Evolutionary conservation across 768 basidiomycete species (phyloP).

Genomic region (Amanita pseudoporphyria): DNA sequence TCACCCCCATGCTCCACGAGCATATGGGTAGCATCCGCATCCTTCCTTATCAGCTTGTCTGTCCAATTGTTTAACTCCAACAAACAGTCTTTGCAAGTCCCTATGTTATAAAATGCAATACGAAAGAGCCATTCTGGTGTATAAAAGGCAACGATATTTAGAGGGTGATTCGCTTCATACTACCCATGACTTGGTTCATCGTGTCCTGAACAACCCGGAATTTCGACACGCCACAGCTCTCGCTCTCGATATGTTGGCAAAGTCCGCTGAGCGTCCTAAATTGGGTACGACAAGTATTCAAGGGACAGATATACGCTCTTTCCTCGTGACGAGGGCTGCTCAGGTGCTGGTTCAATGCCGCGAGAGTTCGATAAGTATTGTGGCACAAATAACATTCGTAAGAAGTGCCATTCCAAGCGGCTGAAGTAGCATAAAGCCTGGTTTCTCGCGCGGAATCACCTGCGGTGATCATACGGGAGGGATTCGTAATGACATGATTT

Average conservation of each 20-base stretch:
- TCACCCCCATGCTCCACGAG: too few relatives aligned
- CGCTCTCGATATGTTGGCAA: slow-evolving; percentile 59
- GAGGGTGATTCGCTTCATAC: slow-evolving; percentile 16
- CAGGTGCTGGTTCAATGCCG: slow-evolving; percentile 50
- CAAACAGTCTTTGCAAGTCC: too few relatives aligned
- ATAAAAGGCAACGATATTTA: background rate
- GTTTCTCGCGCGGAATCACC: slow-evolving; percentile 10
- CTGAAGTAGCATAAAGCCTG: slow-evolving; percentile 18
- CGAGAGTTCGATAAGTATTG: slow-evolving; percentile 21
- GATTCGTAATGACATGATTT: slow-evolving; percentile 43
- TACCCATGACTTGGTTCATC: slow-evolving; percentile 25
- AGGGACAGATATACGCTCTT: slow-evolving; percentile 46
- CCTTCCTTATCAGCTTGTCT: too few relatives aligned
- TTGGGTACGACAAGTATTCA: slow-evolving; percentile 27
- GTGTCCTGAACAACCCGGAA: slow-evolving; percentile 32
- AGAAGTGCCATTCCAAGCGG: slow-evolving; percentile 33
- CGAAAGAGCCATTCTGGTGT: background rate
- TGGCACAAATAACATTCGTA: slow-evolving; percentile 40
- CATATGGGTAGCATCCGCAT: too few relatives aligned
- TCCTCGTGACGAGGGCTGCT: slow-evolving; percentile 50
- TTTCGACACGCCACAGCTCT: slow-evolving; percentile 42
- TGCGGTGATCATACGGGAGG: slow-evolving; percentile 38
- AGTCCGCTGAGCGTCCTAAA: slow-evolving; percentile 50
- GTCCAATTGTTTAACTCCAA: too few relatives aligned
- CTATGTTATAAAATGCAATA: too few relatives aligned